Base-by-base conservation (phyloP, 2,329 filamentous ascomycete genomes). In the Raffaelea arxii region DNA sequence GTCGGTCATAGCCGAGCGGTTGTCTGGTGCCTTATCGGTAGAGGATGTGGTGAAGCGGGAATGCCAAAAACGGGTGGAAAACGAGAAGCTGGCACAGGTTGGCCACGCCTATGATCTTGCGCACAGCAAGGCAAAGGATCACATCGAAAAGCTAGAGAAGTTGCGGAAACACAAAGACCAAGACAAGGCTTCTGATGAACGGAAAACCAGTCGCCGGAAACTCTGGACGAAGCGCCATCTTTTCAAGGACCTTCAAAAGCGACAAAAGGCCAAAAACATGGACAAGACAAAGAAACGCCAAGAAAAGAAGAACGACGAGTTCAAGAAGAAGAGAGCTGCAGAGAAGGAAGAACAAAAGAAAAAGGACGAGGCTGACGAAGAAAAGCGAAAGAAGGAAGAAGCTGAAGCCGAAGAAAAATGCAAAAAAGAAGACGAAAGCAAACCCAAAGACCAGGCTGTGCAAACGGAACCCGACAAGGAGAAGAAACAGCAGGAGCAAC, bases 51-150 rank as follows among this genome's bases (percentile, higher is more conserved):
- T 91, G 22, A 75, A 78, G 43, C 68, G 72, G 7, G 77, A 80
- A 47, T 84, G 80, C 47, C 76, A 77, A 44, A 68, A 68, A 2
- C 67, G 74, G 5, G 62, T 81, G 16, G 84, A 89, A 56, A 92
- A 86, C 23, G 84, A 88, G 55, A 94, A 94, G 62, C 72, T 94
- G 2, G 71, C 82, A 1, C 70, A 78, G 11, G 78, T 84, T n/a
- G 82, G 82, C 2, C 69, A 80, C 44, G 80, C 80, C 1, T 86
- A 85, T 51, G 82, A 86, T 53, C 70, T 86, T 6, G 81, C 83
- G 1, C 80, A 86, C 59, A 75, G 77, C 51, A 85, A 84, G 58
- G 63, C 59, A 3, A 56, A 62, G 1, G 56, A 55, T 2, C 61
- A 65, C 41, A 50, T 65, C 21, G 56, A 59, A 21, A 58, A 56